Evolutionary conservation across 352 stramenopile species (phyloP).

Genomic region (Globisporangium carolinianum): DNA sequence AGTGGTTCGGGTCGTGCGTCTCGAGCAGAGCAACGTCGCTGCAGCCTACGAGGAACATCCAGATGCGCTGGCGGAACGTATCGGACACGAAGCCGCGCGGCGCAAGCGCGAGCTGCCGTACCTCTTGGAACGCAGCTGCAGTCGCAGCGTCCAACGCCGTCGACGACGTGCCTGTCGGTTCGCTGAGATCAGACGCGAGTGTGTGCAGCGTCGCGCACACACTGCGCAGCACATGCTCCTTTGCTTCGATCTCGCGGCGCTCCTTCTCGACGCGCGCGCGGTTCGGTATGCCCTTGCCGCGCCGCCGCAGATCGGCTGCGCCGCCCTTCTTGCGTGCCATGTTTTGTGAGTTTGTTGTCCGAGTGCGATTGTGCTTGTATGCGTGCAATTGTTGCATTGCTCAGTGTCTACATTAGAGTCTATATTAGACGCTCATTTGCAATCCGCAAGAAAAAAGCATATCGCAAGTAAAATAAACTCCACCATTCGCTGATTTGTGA

Average conservation of each 20-base stretch:
- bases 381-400: no score
- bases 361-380: no score
- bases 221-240: conserved; percentile 43
- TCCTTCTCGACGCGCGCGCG: conserved; percentile 27
- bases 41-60: conserved; percentile 48
- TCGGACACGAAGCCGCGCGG: conserved; percentile 47
- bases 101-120: conserved; percentile 55
- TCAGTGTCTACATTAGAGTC: no score
- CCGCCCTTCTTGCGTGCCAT: conserved; percentile 36
- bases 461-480: no score
- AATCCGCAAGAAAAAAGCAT: no score
- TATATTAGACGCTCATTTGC: no score
- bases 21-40: conserved; percentile 8
- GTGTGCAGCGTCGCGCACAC: conserved; percentile 21
- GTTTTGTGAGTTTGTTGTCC: not conserved
- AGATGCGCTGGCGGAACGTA: conserved; percentile 52
- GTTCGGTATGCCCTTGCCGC: conserved; percentile 26
- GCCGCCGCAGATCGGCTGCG: conserved; percentile 1
- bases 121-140: conserved; percentile 27
- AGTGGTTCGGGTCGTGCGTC: conserved; percentile 12
- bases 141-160: not conserved
- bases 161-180: not conserved
- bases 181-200: conserved; percentile 1
- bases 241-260: conserved; percentile 34
- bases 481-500: no score